Evolutionary conservation across 495 filamentous ascomycete species (phyloP), one percentile per base, ranked within the genome.

Genomic region (Elaphomyces granulatus): DNA sequence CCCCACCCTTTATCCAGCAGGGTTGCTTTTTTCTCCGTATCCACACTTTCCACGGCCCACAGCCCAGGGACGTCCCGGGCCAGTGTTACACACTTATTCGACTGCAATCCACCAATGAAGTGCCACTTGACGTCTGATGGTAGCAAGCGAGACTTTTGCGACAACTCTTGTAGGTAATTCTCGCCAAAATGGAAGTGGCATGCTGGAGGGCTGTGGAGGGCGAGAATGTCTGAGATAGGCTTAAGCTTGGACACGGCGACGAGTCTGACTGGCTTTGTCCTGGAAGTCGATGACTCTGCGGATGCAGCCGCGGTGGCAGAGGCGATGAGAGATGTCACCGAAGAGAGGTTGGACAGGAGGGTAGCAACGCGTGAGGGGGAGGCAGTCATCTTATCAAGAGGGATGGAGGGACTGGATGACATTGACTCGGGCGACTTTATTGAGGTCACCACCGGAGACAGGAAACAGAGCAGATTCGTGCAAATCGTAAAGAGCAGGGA

Each of bases 161-260:
- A 63, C 32, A 98, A 77, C 54, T 98, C 90, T 62, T 95, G 87
- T 10, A 82, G 70, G 67, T 98, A 98, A 64, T 98, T 98, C 61
- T 98, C 90, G 45, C 90, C 90, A 58, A 95, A 95, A 60, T 96
- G 86, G 37, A 66, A 48, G 32, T 94, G 87, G 0, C 34, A 19
- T 15, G 65, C 56, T 0, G 70, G 66, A 1, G 69, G 49, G 42
- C 74, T 63, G 64, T 92, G 80, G 2, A 98, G 70, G 36, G 83
- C 77, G 32, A 93, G 68, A 51, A 95, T 77, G 61, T 96, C 92
- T 39, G 80, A 75, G 38, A 77, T 82, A 8, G 90, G 86, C 58
- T 95, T 94, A 47, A 90, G 69, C 56, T 98, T 98, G 14, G 86
- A 94, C 37, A 98, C 87, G 21, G 87, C 87, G 17, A 98, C 81